These are phyloP conservation scores for Rhodotorula kratochvilovae DNA, from an alignment of 768 basidiomycete genomes.

Conservation along the genomic window DNA sequence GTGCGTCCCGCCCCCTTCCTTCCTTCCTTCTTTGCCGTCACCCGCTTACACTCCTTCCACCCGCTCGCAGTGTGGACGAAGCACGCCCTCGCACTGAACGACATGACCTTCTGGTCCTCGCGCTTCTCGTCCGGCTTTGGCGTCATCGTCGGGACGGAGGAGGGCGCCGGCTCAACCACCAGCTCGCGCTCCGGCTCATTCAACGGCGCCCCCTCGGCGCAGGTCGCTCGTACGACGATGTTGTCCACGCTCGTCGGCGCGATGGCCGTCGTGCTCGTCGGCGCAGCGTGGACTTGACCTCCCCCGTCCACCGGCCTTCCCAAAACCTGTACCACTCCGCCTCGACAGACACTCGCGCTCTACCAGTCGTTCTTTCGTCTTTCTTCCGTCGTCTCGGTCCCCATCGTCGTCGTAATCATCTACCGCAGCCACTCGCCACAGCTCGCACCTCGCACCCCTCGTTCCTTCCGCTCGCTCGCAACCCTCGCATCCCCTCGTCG, in stretches of 20 bases:
- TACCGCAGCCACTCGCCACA: no score
- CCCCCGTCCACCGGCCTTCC: no score
- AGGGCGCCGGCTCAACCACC: neutral
- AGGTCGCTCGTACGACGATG: no score
- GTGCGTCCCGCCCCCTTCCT: conserved; percentile 6
- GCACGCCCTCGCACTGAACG: conserved; percentile 13
- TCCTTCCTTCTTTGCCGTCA: no score
- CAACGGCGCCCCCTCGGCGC: neutral
- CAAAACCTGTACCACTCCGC: no score
- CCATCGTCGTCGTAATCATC: no score
- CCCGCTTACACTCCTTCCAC: no score
- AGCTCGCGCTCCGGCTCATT: neutral
- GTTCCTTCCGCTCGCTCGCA: neutral
- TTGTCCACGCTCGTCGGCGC: neutral
- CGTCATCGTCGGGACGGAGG: neutral
- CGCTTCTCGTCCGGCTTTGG: conserved; percentile 19
- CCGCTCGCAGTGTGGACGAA: conserved; percentile 29
- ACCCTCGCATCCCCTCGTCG: neutral
- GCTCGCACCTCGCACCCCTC: no score
- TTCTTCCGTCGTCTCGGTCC: no score
- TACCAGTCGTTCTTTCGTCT: no score
- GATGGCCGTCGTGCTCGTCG: neutral
- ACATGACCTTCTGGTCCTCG: conserved; percentile 22
- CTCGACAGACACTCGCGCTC: neutral
- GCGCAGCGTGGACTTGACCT: neutral